A percentile compares a stretch with the other conserved stretches of the same genome.
phyloP scores from a whole-genome alignment of 805 yeast species.

The Komagataella kurtzmanii region DNA sequence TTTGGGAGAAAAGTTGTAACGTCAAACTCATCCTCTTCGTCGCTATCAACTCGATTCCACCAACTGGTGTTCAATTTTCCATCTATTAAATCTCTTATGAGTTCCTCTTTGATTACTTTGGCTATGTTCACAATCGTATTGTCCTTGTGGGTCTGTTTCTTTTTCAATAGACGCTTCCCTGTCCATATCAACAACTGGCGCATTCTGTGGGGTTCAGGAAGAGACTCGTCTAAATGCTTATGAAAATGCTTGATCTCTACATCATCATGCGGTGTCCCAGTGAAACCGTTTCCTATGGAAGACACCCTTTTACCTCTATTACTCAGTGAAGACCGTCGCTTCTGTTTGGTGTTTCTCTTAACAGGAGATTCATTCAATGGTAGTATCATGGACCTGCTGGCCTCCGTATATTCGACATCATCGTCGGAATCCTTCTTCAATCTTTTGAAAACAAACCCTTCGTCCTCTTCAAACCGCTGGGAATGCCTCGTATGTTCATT shows the following conservation, averaged over 20 bases:
- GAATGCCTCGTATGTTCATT: slow-evolving; percentile 3
- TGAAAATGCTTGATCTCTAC: slow-evolving; percentile 40
- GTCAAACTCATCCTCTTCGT: slow-evolving; percentile 11
- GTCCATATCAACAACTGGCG: slow-evolving; percentile 62
- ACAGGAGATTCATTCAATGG: slow-evolving; percentile 1
- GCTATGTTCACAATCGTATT: slow-evolving; percentile 37
- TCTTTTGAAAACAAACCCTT: slow-evolving; percentile 18
- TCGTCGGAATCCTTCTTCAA: background rate
- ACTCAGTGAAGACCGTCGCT: slow-evolving; percentile 35
- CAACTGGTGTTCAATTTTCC: slow-evolving; percentile 56
- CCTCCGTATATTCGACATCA: background rate
- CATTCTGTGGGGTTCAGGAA: slow-evolving; percentile 67
- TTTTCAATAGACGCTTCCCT: slow-evolving; percentile 30
- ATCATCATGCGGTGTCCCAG: slow-evolving; percentile 52
- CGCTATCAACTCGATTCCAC: slow-evolving; percentile 32
- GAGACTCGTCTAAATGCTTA: slow-evolving; percentile 43
- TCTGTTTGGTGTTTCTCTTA: slow-evolving; percentile 2
- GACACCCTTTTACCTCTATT: slow-evolving; percentile 62
- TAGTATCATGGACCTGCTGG: background rate
- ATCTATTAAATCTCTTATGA: slow-evolving; percentile 41
- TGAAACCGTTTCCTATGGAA: slow-evolving; percentile 62
- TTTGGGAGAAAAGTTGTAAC: slow-evolving; percentile 33
- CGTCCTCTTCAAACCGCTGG: slow-evolving; percentile 14
- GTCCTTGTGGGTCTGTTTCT: slow-evolving; percentile 20
- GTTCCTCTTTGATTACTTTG: slow-evolving; percentile 49